Base-by-base conservation (phyloP, 148 eudicot species). In the Camellia japonica region DNA sequence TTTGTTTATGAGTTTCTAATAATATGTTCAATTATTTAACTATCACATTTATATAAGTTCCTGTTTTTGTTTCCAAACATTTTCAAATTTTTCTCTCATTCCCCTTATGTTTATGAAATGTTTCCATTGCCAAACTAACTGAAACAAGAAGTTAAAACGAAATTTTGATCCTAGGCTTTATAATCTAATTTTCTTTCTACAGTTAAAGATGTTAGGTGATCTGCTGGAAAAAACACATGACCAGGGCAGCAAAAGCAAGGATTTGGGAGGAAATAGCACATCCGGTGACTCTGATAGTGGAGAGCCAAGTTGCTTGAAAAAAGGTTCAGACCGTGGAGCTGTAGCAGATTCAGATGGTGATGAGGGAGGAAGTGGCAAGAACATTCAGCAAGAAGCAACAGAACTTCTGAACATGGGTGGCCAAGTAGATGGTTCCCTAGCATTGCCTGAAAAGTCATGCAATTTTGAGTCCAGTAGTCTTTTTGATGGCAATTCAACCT, bases 181-280 rank as follows among this genome's bases (percentile, higher is more conserved):
- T 30, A 1, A 30, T 30, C 38, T 30, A 30, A 54, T 68, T 56
- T 12, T 13, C 23, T 68, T 62, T 3, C 61, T 75, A 82, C 90
- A 91, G 94, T 73, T 89, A 72, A 83, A 86, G 83, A 83, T 85
- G 75, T 86, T 89, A 49, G 82, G 78, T 38, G 78, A 81, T 72
- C 74, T 80, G 15, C 55, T 84, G 19, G 81, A 78, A 78, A 85
- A 82, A 63, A 71, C 80, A 44, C 81, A 60, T 5, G 82, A 81
- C 61, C 68, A 72, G 71, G 78, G 79, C 64, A 79, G 77, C 16
- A 78, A n/a, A n/a, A 79, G 85, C 71, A 80, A 81, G 76, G 86
- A 86, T 64, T 62, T 68, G 6, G 43, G 41, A 41, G 80, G 73
- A 63, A 79, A 78, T 43, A 74, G 81, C 82, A 46, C 74, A n/a